These are phyloP conservation scores for Starmerella kuoi DNA, from an alignment of 805 yeast genomes.

Conservation along the genomic window DNA sequence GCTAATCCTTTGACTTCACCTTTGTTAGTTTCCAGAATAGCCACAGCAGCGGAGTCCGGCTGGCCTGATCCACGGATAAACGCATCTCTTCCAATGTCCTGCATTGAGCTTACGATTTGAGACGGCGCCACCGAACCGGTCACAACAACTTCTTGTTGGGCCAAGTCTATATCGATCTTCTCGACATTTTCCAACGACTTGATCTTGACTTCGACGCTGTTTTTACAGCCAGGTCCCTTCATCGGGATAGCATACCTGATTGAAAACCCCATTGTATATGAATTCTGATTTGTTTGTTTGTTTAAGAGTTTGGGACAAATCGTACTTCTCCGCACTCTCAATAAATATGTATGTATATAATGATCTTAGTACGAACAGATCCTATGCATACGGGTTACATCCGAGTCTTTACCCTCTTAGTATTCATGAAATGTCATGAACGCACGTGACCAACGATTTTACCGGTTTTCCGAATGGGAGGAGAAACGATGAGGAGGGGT, in stretches of 20 bases:
- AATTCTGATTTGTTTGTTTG: too few relatives aligned
- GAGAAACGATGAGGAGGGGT: too few relatives aligned
- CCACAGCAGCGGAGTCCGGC: constrained; percentile 81
- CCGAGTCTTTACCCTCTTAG: too few relatives aligned
- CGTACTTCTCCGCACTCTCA: too few relatives aligned
- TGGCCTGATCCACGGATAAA: constrained; percentile 84
- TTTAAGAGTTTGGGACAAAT: too few relatives aligned
- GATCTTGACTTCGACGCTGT: constrained; percentile 45
- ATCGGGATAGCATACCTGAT: constrained; percentile 62
- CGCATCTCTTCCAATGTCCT: constrained; percentile 71
- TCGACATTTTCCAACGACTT: constrained; percentile 35
- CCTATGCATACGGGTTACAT: too few relatives aligned
- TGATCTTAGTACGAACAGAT: too few relatives aligned
- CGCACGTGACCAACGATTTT: too few relatives aligned
- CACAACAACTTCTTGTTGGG: constrained; percentile 51
- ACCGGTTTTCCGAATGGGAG: too few relatives aligned
- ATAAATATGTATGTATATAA: too few relatives aligned
- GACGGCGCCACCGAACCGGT: constrained; percentile 69
- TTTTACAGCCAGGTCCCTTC: constrained; percentile 64
- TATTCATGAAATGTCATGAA: too few relatives aligned
- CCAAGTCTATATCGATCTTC: constrained; percentile 44
- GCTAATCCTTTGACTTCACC: constrained; percentile 77
- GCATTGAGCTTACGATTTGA: constrained; percentile 51
- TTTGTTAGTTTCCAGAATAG: constrained; percentile 60
- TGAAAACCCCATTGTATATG: constrained; percentile 9